phyloP scores from a whole-genome alignment of 805 yeast genomes.

The Nakazawaea pomicola region DNA sequence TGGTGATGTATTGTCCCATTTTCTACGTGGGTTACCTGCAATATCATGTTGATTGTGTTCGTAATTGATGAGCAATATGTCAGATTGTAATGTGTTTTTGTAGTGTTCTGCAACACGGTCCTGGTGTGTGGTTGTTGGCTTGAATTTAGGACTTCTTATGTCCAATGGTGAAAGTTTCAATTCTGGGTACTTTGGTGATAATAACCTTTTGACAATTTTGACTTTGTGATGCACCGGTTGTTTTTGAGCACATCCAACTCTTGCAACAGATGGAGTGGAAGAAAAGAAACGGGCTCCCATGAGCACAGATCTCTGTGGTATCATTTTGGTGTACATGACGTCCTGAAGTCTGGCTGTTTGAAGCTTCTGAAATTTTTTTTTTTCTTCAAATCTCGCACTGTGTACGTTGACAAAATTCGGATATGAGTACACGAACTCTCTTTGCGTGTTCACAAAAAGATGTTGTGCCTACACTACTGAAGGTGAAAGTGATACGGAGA shows the following conservation, averaged over 20 bases:
- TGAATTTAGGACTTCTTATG: constrained; percentile 72
- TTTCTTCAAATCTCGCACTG: no score
- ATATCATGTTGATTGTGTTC: constrained; percentile 53
- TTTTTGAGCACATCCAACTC: constrained; percentile 65
- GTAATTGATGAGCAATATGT: constrained; percentile 72
- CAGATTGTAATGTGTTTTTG: constrained; percentile 66
- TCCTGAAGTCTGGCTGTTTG: background rate
- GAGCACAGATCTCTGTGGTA: background rate
- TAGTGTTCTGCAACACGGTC: constrained; percentile 81
- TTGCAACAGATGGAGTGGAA: constrained; percentile 29
- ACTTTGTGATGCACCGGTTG: constrained; percentile 92
- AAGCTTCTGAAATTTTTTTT: constrained; percentile 3
- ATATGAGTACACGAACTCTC: no score
- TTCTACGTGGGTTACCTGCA: constrained; percentile 67
- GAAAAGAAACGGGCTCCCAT: constrained; percentile 24
- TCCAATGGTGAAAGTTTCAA: constrained; percentile 65
- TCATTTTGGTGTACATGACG: no score
- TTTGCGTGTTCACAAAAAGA: no score
- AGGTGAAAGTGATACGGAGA: no score
- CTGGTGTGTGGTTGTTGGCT: constrained; percentile 68
- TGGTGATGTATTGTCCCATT: constrained; percentile 86
- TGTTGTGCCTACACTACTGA: no score
- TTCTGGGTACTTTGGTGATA: constrained; percentile 72
- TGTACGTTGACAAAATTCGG: no score
- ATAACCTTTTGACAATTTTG: constrained; percentile 62